Conservation (phyloP, 192 early-diverging fungal genomes). For the Podochytrium sp. region DNA sequence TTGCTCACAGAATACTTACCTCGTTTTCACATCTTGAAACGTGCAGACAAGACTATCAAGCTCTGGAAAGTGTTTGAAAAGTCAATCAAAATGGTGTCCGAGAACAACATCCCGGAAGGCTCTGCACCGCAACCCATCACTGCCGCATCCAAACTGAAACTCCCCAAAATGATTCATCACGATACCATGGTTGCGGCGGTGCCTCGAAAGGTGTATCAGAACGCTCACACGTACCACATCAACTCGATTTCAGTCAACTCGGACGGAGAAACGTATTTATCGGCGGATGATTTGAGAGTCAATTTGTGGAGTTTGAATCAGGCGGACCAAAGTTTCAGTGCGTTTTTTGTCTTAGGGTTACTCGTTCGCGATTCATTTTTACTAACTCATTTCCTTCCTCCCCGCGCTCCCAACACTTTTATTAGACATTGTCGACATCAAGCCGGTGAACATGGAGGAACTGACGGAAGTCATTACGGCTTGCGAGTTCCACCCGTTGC, state of each 20-base stretch:
- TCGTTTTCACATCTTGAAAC: not conserved
- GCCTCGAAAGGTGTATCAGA: slow-evolving; percentile 93
- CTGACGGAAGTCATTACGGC: slow-evolving; percentile 98
- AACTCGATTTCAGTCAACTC: slow-evolving; percentile 99
- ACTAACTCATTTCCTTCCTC: not conserved
- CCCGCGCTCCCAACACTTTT: slow-evolving; percentile 1
- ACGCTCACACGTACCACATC: slow-evolving; percentile 99
- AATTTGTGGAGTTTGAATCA: slow-evolving; percentile 99
- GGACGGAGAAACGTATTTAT: slow-evolving; percentile 96
- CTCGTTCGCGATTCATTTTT: too few relatives aligned
- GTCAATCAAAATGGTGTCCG: slow-evolving; percentile 91
- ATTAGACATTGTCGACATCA: slow-evolving; percentile 98
- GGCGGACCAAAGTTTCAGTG: slow-evolving; percentile 96
- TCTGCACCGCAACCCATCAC: slow-evolving; percentile 22
- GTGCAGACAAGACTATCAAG: slow-evolving; percentile 97
- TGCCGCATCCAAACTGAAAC: slow-evolving; percentile 59
- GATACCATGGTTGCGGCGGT: slow-evolving; percentile 96
- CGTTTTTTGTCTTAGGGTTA: not conserved
- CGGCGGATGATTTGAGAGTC: slow-evolving; percentile 96
- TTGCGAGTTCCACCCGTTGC: slow-evolving; percentile 93
- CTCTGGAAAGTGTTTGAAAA: slow-evolving; percentile 99
- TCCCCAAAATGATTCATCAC: slow-evolving; percentile 90
- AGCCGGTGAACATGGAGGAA: slow-evolving; percentile 99
- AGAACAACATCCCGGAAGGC: slow-evolving; percentile 85
- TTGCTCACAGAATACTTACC: not conserved